Conservation (phyloP, 2,329 filamentous ascomycete species). For the Penicillium sclerotigenum region DNA sequence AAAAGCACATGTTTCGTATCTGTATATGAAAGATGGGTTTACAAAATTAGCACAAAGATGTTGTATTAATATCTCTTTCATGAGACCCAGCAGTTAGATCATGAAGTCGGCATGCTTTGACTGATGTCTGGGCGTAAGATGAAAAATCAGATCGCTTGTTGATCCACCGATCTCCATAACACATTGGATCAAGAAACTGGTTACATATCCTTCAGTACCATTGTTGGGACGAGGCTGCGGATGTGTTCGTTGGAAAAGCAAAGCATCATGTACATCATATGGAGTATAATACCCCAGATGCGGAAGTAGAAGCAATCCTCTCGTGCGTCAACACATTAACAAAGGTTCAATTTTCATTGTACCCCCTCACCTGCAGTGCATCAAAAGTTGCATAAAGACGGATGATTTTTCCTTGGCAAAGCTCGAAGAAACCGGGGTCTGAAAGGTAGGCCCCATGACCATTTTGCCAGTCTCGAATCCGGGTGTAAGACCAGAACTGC, state of each 20-base stretch:
- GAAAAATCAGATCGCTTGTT: not conserved
- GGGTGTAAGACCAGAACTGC: too few species aligned
- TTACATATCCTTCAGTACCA: not conserved
- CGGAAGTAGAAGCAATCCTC: not conserved
- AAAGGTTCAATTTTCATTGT: not conserved
- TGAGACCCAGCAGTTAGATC: not conserved
- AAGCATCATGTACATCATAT: not conserved
- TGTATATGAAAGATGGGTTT: not conserved
- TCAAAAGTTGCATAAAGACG: not conserved
- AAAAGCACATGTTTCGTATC: slow-evolving; percentile 3
- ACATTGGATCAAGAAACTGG: not conserved
- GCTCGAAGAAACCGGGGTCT: not conserved
- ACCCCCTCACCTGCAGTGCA: not conserved
- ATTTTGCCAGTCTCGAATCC: not conserved
- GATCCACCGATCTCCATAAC: not conserved
- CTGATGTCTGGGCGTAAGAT: not conserved
- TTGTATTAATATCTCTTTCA: not conserved
- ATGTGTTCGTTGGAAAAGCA: not conserved
- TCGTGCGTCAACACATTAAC: not conserved
- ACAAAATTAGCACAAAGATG: not conserved
- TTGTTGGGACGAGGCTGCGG: not conserved
- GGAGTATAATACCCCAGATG: not conserved
- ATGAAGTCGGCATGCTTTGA: not conserved
- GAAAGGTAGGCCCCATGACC: not conserved
- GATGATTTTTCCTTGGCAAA: not conserved